Percentiles rank a stretch among this genome's conserved stretches.
These are phyloP conservation scores for Oryza coarctata DNA, from an alignment of 176 grass and related monocot genomes.

Conservation along the genomic window DNA sequence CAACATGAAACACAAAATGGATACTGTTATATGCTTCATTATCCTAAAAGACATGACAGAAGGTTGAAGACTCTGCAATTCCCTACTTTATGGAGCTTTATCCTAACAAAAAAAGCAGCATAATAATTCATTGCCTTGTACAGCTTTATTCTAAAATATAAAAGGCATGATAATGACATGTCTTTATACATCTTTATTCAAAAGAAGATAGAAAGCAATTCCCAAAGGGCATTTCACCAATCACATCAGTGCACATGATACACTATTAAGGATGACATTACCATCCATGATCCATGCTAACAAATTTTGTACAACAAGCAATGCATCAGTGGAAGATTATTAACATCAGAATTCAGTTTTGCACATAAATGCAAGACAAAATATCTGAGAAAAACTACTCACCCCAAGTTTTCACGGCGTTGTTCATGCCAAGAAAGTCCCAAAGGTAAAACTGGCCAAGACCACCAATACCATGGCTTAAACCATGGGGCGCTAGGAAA, in stretches of 20 bases:
- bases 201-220: slow-evolving; percentile 13
- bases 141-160: slow-evolving; percentile 30
- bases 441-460: slow-evolving; percentile 86
- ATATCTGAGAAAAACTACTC: slow-evolving; percentile 1
- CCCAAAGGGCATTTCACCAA: neutral
- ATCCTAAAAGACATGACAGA: neutral
- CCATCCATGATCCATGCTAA: neutral
- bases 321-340: neutral
- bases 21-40: neutral
- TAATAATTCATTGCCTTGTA: neutral
- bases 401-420: slow-evolving; percentile 69
- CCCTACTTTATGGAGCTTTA: slow-evolving; percentile 30
- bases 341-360: slow-evolving; percentile 16
- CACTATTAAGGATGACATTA: neutral
- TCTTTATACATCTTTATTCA: slow-evolving; percentile 17
- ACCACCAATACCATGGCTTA: slow-evolving; percentile 99
- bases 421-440: slow-evolving; percentile 94
- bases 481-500: slow-evolving; percentile 93
- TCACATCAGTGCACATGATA: slow-evolving; percentile 2
- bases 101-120: neutral
- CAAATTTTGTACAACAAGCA: slow-evolving; percentile 2
- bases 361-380: slow-evolving; percentile 10
- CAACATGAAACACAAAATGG: neutral
- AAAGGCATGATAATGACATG: neutral
- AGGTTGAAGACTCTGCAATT: neutral